Conservation (phyloP, 345 rosid genomes). For the Eucalyptus pumila region DNA sequence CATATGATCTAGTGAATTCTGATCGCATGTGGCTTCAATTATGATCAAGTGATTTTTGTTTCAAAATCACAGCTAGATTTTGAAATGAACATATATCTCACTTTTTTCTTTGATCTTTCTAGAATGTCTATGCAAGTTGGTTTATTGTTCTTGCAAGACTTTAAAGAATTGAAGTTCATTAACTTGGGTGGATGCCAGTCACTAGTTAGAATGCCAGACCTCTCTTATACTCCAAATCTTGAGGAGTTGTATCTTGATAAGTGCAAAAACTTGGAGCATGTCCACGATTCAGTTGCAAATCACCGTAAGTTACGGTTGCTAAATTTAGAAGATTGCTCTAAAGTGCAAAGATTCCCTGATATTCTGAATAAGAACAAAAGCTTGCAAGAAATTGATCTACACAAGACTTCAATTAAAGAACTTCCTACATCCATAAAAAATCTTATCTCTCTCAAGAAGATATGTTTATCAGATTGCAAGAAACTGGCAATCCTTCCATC, state of each 20-base stretch:
- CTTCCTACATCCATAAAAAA: background rate
- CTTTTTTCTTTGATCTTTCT: background rate
- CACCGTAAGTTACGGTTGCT: fast-evolving
- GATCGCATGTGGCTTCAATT: background rate
- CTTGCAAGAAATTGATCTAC: fast-evolving
- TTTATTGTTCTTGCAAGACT: background rate
- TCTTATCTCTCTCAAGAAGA: background rate
- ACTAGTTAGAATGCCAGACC: fast-evolving
- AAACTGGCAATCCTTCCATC: background rate
- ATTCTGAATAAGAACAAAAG: background rate
- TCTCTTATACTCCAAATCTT: background rate
- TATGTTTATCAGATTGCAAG: fast-evolving
- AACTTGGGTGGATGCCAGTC: fast-evolving
- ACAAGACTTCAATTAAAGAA: background rate
- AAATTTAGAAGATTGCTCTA: background rate
- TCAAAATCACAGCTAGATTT: background rate
- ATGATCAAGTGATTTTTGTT: background rate
- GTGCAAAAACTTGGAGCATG: background rate
- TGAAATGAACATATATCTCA: background rate
- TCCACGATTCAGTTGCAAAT: background rate
- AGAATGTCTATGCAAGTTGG: background rate
- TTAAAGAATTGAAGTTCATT: background rate
- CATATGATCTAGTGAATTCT: background rate
- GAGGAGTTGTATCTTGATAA: fast-evolving
- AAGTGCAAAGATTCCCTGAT: background rate